phyloP scores from a whole-genome alignment of 805 yeast genomes.

The Starmerella vaccinii region DNA sequence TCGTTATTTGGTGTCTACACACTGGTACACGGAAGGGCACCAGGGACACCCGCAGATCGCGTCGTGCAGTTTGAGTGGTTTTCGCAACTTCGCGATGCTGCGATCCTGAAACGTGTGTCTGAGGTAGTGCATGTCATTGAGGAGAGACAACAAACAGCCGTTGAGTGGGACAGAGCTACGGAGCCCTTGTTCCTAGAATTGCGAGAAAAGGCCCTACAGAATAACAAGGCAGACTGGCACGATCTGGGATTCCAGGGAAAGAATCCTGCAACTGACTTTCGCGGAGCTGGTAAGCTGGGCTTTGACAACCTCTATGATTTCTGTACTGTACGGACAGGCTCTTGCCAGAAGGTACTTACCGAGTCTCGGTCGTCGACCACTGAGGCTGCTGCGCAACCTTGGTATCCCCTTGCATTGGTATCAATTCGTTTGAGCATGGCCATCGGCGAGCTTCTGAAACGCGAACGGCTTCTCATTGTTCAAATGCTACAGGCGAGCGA shows the following conservation, averaged over 20 bases:
- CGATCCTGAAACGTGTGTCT: slow-evolving; percentile 4
- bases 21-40: slow-evolving; percentile 6
- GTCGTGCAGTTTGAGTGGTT: slow-evolving; percentile 12
- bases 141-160: slow-evolving; percentile 1
- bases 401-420: slow-evolving; percentile 32
- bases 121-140: not conserved
- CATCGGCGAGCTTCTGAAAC: slow-evolving; percentile 12
- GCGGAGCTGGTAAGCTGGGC: slow-evolving; percentile 31
- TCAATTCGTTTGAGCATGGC: slow-evolving; percentile 28
- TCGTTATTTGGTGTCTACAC: not conserved
- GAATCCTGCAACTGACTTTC: slow-evolving; percentile 33
- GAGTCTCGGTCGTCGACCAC: slow-evolving; percentile 26
- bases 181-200: not conserved
- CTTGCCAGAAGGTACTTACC: slow-evolving; percentile 13
- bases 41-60: slow-evolving; percentile 7
- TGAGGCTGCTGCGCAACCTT: slow-evolving; percentile 18
- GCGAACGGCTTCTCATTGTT: slow-evolving; percentile 14
- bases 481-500: not conserved
- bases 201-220: not conserved
- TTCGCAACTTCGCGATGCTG: slow-evolving; percentile 7
- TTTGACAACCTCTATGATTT: slow-evolving; percentile 22
- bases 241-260: slow-evolving; percentile 34
- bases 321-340: slow-evolving; percentile 19
- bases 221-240: slow-evolving; percentile 27
- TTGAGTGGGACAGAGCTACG: not conserved